Evolutionary conservation across 352 stramenopile species (phyloP).

Genomic region (Elongisporangium prolatum): DNA sequence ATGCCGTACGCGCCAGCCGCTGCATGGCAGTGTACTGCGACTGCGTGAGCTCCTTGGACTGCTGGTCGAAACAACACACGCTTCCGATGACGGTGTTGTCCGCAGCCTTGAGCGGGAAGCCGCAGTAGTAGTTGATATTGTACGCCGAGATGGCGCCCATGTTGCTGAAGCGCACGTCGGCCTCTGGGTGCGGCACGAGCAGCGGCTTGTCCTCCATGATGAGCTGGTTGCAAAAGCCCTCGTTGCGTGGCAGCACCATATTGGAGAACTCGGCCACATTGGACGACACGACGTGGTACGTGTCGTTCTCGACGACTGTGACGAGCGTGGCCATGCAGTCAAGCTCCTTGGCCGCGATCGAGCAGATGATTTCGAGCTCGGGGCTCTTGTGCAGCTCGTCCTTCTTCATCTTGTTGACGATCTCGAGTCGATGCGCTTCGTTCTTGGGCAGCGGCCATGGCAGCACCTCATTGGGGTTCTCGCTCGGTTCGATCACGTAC

Average conservation of each 20-base stretch:
- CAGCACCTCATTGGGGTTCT: constrained; percentile 21
- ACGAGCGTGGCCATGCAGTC: constrained; percentile 49
- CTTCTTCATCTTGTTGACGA: constrained; percentile 40
- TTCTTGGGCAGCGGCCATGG: constrained; percentile 29
- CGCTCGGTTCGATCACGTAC: constrained; percentile 34
- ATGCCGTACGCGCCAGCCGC: constrained; percentile 46
- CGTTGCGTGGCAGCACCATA: constrained; percentile 23
- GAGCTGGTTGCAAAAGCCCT: constrained; percentile 60
- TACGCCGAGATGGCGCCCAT: constrained; percentile 24
- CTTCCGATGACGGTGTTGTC: constrained; percentile 51
- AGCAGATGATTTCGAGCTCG: constrained; percentile 70
- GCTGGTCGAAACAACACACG: constrained; percentile 51
- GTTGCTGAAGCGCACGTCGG: constrained; percentile 66
- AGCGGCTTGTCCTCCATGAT: constrained; percentile 58
- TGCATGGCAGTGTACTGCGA: constrained; percentile 55
- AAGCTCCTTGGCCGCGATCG: constrained; percentile 47
- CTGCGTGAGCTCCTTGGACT: constrained; percentile 40
- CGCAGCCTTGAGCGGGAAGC: constrained; percentile 47
- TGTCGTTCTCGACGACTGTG: constrained; percentile 52
- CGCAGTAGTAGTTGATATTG: constrained; percentile 68
- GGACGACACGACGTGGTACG: constrained; percentile 43
- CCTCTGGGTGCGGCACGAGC: constrained; percentile 47
- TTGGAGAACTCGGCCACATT: constrained; percentile 18
- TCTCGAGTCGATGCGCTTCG: constrained; percentile 39
- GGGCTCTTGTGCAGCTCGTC: constrained; percentile 43